A percentile compares a stretch with the other conserved stretches of the same genome.
phyloP scores from a whole-genome alignment of 1,284 basidiomycete genomes.

The Mycosarcoma mackinlayi region DNA sequence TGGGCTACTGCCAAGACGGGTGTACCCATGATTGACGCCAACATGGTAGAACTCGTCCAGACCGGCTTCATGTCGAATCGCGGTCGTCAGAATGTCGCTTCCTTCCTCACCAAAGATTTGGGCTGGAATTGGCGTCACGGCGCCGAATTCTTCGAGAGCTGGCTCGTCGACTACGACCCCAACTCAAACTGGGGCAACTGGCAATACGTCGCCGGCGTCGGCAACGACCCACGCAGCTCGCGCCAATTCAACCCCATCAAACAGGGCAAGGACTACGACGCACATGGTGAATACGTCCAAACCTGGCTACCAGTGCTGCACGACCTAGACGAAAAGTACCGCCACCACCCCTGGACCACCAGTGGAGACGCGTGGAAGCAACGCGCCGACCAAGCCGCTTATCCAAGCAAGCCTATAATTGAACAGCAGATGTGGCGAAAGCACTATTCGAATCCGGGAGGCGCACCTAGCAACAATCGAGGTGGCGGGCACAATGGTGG shows the following conservation, averaged over 20 bases:
- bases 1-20: constrained; percentile 53
- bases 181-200: constrained; percentile 57
- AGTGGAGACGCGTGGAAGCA: constrained; percentile 1
- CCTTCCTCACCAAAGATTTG: constrained; percentile 59
- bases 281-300: constrained; percentile 46
- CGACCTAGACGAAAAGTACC: constrained; percentile 9
- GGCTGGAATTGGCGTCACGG: constrained; percentile 59
- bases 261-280: constrained; percentile 61
- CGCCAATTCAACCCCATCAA: constrained; percentile 64
- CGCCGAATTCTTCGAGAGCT: constrained; percentile 58
- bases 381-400: constrained; percentile 1
- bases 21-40: constrained; percentile 62
- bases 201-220: constrained; percentile 63
- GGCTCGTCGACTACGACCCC: constrained; percentile 57
- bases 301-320: constrained; percentile 51
- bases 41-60: constrained; percentile 57
- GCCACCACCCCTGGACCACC: constrained; percentile 57
- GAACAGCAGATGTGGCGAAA: constrained; percentile 58
- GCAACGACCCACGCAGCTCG: constrained; percentile 59
- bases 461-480: constrained; percentile 11
- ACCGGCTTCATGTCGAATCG: constrained; percentile 73
- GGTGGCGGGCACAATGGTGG: constrained; percentile 10
- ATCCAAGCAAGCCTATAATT: constrained; percentile 50
- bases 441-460: constrained; percentile 45
- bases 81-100: constrained; percentile 59